phyloP scores from a whole-genome alignment of 2,329 filamentous ascomycete genomes.

The Pyrenochaeta sp. region DNA sequence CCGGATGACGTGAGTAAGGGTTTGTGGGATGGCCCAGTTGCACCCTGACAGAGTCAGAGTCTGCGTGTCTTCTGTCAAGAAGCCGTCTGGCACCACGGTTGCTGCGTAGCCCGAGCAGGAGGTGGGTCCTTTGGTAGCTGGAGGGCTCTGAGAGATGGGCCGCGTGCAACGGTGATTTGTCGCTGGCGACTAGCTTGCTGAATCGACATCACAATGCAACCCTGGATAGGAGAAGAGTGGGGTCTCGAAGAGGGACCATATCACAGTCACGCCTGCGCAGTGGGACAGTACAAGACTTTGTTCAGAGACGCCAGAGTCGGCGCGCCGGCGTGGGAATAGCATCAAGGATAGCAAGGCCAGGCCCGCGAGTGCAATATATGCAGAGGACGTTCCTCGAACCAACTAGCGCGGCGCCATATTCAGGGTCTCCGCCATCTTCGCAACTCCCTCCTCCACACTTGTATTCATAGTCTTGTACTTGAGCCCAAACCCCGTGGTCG shows the following conservation, averaged over 20 bases:
- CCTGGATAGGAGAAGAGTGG: background rate
- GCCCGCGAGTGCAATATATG: background rate
- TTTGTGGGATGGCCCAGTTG: conserved; percentile 16
- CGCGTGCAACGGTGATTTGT: background rate
- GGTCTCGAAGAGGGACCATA: background rate
- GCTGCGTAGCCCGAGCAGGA: conserved; percentile 25
- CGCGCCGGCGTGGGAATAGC: too few species aligned
- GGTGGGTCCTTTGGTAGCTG: conserved; percentile 23
- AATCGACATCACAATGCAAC: background rate
- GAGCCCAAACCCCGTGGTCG: background rate
- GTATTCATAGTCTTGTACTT: conserved; percentile 10
- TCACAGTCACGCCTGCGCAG: background rate
- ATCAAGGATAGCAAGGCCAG: too few species aligned
- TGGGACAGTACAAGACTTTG: too few species aligned
- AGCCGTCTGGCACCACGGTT: conserved; percentile 72
- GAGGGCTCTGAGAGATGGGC: conserved; percentile 20
- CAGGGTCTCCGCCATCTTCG: conserved; percentile 12
- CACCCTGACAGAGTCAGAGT: conserved; percentile 20
- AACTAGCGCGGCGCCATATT: background rate
- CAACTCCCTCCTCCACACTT: conserved; percentile 18
- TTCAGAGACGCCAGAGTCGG: too few species aligned
- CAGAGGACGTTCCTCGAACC: background rate
- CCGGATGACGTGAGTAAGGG: conserved; percentile 33
- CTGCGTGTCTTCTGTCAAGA: conserved; percentile 65
- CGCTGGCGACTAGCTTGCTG: conserved; percentile 2